Percentiles rank a stretch among this genome's conserved stretches.
phyloP scores from a whole-genome alignment of 148 eudicot genomes.

The Amaranthus cruentus region DNA sequence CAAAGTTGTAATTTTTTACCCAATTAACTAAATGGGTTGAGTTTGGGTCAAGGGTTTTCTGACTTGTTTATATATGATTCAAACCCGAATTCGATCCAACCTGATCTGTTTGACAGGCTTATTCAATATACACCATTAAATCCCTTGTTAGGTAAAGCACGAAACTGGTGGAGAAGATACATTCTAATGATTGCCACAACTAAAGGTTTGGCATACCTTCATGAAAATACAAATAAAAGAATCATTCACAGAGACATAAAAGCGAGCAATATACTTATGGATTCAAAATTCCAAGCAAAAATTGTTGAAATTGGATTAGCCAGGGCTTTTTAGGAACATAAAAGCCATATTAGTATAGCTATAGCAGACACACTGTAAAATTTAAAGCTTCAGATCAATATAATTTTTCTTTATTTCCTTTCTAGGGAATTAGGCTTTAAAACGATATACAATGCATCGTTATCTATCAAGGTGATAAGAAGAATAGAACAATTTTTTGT shows the following conservation, averaged over 20 bases:
- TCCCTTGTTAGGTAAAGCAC: conserved; percentile 36
- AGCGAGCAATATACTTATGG: conserved; percentile 27
- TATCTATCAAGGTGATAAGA: conserved; percentile 20
- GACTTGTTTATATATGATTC: too few species aligned
- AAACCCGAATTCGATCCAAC: too few species aligned
- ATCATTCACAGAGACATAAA: conserved; percentile 66
- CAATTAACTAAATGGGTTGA: too few species aligned
- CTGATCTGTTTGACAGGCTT: too few species aligned
- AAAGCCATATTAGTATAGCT: conserved; percentile 53
- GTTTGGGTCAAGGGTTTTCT: too few species aligned
- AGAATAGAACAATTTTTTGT: too few species aligned
- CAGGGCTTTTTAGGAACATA: conserved; percentile 51
- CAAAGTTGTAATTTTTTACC: too few species aligned
- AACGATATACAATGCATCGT: background rate
- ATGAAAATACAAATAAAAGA: conserved; percentile 38
- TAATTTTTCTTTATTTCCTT: background rate
- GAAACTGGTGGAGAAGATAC: conserved; percentile 48
- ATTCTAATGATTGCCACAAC: conserved; percentile 43
- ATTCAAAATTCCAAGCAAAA: conserved; percentile 49
- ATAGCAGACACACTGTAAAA: conserved; percentile 59
- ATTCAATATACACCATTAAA: conserved; percentile 25
- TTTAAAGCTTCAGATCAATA: background rate
- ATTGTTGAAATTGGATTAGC: conserved; percentile 64
- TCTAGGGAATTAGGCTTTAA: background rate
- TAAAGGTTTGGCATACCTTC: conserved; percentile 56